Evolutionary conservation across 1,139 yeast species (phyloP).

Genomic region (Scheffersomyces insectosa): DNA sequence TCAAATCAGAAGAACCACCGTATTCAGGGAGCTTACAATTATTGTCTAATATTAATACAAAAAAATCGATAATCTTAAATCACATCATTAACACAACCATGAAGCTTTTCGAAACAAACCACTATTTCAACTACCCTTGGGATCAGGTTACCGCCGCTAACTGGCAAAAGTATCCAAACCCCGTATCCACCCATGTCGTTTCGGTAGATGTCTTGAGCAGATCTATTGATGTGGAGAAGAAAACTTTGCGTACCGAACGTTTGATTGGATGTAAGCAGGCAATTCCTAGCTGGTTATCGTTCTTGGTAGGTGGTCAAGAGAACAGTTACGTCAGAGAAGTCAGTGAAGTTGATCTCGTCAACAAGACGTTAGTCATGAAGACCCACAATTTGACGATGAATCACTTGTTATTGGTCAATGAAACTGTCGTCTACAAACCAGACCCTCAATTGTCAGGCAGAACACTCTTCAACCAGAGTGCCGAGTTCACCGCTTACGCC

Average conservation of each 20-base stretch:
- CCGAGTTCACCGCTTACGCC: conserved; percentile 86
- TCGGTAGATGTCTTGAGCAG: conserved; percentile 87
- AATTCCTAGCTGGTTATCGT: conserved; percentile 79
- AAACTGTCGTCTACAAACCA: conserved; percentile 79
- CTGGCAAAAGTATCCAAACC: conserved; percentile 96
- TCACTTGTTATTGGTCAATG: conserved; percentile 75
- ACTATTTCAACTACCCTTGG: conserved; percentile 82
- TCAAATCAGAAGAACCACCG: no score
- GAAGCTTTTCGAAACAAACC: conserved; percentile 76
- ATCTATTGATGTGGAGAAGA: conserved; percentile 56
- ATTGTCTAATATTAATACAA: no score
- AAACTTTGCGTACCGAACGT: conserved; percentile 76
- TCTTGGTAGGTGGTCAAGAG: conserved; percentile 72
- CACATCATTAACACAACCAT: conserved; percentile 29
- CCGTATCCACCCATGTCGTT: conserved; percentile 88
- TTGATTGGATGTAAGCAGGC: conserved; percentile 87
- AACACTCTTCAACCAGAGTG: conserved; percentile 77
- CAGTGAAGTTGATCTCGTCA: conserved; percentile 73
- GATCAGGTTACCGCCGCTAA: conserved; percentile 94
- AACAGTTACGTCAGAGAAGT: conserved; percentile 86
- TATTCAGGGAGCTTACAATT: no score
- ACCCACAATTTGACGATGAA: conserved; percentile 87
- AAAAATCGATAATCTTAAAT: no score
- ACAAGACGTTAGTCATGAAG: conserved; percentile 69
- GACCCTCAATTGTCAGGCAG: conserved; percentile 52